Conservation (phyloP, 2,329 filamentous ascomycete species). For the Stylonectria norvegica region DNA sequence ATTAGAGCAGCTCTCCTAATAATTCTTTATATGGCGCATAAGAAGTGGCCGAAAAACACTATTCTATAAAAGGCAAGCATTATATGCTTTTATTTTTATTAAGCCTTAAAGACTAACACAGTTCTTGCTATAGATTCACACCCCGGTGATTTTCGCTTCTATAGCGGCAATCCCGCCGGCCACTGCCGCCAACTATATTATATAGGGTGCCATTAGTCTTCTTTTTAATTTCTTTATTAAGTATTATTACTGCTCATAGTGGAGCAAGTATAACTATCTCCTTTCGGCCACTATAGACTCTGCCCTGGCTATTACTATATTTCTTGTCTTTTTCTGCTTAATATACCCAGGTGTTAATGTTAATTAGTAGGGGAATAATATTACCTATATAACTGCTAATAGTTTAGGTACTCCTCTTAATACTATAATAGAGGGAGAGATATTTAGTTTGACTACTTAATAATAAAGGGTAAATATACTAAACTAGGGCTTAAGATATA, state of each 20-base stretch:
- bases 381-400: slow-evolving; percentile 35
- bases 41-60: slow-evolving; percentile 2
- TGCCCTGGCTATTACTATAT: slow-evolving; percentile 36
- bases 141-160: slow-evolving; percentile 1
- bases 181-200: slow-evolving; percentile 56
- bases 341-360: slow-evolving; percentile 34
- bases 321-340: slow-evolving; percentile 28
- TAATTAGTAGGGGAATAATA: slow-evolving; percentile 53
- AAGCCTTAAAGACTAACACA: not conserved
- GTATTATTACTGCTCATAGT: slow-evolving; percentile 55
- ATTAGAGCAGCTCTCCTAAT: slow-evolving; percentile 6
- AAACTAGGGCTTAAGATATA: too few relatives aligned
- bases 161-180: slow-evolving; percentile 45
- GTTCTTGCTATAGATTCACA: slow-evolving; percentile 2
- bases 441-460: slow-evolving; percentile 29
- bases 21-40: slow-evolving; percentile 1
- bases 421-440: slow-evolving; percentile 21
- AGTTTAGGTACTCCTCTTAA: slow-evolving; percentile 18
- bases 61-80: not conserved
- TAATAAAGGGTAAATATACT: not conserved
- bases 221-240: slow-evolving; percentile 58
- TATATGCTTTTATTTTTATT: not conserved
- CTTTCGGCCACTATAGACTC: slow-evolving; percentile 39
- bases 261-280: slow-evolving; percentile 45
- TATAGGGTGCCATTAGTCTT: slow-evolving; percentile 56